phyloP scores from a whole-genome alignment of 805 yeast species.

The Candida lessepsii region DNA sequence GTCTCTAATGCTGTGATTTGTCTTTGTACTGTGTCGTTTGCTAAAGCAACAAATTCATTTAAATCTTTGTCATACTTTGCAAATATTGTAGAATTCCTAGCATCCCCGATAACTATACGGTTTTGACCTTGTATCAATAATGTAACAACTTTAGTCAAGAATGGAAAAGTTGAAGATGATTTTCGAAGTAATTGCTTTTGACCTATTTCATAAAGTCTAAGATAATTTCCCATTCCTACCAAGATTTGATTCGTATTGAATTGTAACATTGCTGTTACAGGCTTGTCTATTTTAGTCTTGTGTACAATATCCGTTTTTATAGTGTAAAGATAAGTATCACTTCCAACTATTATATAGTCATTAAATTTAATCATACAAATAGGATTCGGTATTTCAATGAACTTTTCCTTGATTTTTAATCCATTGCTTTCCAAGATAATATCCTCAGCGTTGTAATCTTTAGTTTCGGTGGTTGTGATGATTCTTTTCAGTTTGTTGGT shows the following conservation, averaged over 20 bases:
- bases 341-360: slow-evolving; percentile 47
- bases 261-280: slow-evolving; percentile 46
- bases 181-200: slow-evolving; percentile 74
- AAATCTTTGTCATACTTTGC: slow-evolving; percentile 48
- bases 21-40: slow-evolving; percentile 67
- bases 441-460: not conserved
- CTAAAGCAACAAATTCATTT: slow-evolving; percentile 58
- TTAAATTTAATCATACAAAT: slow-evolving; percentile 38
- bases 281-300: slow-evolving; percentile 52
- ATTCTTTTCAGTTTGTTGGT: slow-evolving; percentile 1
- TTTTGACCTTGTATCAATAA: slow-evolving; percentile 50
- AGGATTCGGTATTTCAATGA: slow-evolving; percentile 43
- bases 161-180: slow-evolving; percentile 47
- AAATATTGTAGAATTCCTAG: slow-evolving; percentile 61
- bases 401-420: slow-evolving; percentile 22
- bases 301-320: slow-evolving; percentile 46
- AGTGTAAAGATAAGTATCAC: slow-evolving; percentile 35
- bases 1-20: slow-evolving; percentile 59
- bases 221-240: slow-evolving; percentile 51
- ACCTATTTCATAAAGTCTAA: slow-evolving; percentile 73
- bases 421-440: slow-evolving; percentile 1
- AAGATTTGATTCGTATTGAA: slow-evolving; percentile 57
- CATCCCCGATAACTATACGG: slow-evolving; percentile 70
- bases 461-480: not conserved
- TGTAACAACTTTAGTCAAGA: slow-evolving; percentile 49